A percentile compares a stretch with the other conserved stretches of the same genome.
These are phyloP conservation scores for Truncatella angustata DNA, from an alignment of 2,329 filamentous ascomycete genomes.

Conservation along the genomic window DNA sequence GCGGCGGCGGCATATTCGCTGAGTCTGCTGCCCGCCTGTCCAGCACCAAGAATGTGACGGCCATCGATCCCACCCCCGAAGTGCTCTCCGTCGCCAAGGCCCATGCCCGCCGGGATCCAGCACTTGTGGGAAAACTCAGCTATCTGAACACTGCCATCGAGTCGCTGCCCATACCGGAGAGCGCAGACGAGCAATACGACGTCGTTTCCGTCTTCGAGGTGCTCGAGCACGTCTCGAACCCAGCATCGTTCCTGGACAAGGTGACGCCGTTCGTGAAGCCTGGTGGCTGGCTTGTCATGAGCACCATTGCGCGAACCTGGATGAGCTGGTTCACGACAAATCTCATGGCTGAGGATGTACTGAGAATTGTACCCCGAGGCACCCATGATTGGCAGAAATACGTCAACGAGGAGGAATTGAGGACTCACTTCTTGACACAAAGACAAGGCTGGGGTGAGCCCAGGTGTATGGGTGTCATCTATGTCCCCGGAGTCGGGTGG, in stretches of 20 bases:
- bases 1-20: constrained; percentile 94
- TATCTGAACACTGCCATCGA: constrained; percentile 82
- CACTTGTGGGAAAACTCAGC: constrained; percentile 58
- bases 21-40: constrained; percentile 75
- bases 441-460: constrained; percentile 56
- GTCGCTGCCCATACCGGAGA: constrained; percentile 47
- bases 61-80: constrained; percentile 73
- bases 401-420: constrained; percentile 80
- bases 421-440: constrained; percentile 49
- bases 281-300: constrained; percentile 89
- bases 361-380: constrained; percentile 84
- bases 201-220: constrained; percentile 91
- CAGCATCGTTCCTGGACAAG: constrained; percentile 68
- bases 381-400: constrained; percentile 98
- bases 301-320: constrained; percentile 88
- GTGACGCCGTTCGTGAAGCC: constrained; percentile 77
- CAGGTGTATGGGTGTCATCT: constrained; percentile 76
- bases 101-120: constrained; percentile 74
- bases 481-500: constrained; percentile 90
- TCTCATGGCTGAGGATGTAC: constrained; percentile 81
- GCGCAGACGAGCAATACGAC: constrained; percentile 58
- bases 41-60: constrained; percentile 63
- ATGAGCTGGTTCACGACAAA: constrained; percentile 91
- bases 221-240: constrained; percentile 83
- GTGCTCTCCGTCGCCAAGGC: constrained; percentile 73